Conservation (phyloP, 371 early-diverging fungal species). For the Dinochytrium kinnereticum region DNA sequence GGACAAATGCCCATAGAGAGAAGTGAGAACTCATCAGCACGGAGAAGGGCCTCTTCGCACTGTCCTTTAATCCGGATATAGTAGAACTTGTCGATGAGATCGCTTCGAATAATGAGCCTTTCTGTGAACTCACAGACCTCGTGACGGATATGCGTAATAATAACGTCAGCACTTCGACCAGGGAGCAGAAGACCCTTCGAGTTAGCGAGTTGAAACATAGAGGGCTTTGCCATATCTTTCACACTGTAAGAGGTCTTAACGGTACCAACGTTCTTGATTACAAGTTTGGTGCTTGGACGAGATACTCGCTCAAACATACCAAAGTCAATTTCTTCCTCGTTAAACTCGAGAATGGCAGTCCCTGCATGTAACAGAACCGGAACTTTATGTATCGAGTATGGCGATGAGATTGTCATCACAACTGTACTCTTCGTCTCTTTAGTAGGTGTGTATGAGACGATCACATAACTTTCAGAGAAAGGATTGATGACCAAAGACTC, state of each 20-base stretch:
- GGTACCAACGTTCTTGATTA: constrained; percentile 48
- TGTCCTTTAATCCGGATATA: constrained; percentile 50
- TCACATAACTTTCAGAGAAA: constrained; percentile 55
- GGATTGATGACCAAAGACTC: constrained; percentile 55
- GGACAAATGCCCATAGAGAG: constrained; percentile 61
- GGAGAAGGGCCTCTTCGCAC: constrained; percentile 62
- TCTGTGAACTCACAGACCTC: constrained; percentile 54
- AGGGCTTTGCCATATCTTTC: constrained; percentile 47
- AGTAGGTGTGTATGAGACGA: constrained; percentile 55
- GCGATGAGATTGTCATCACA: constrained; percentile 56
- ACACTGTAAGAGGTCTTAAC: too few relatives aligned
- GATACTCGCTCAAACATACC: constrained; percentile 63
- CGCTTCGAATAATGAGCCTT: constrained; percentile 52
- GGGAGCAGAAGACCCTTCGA: constrained; percentile 50
- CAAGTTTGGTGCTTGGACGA: constrained; percentile 46
- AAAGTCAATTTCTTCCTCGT: constrained; percentile 50
- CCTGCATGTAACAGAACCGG: constrained; percentile 60
- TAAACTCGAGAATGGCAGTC: constrained; percentile 53
- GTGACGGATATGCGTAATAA: constrained; percentile 48
- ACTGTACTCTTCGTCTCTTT: constrained; percentile 51
- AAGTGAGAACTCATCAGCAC: constrained; percentile 57
- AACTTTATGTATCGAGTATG: constrained; percentile 59
- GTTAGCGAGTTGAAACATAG: constrained; percentile 52
- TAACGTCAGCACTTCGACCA: constrained; percentile 42
- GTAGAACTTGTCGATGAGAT: constrained; percentile 57